A percentile compares a stretch with the other conserved stretches of the same genome.
These are phyloP conservation scores for Rosa rugosa DNA, from an alignment of 306 rosid genomes.

Conservation along the genomic window DNA sequence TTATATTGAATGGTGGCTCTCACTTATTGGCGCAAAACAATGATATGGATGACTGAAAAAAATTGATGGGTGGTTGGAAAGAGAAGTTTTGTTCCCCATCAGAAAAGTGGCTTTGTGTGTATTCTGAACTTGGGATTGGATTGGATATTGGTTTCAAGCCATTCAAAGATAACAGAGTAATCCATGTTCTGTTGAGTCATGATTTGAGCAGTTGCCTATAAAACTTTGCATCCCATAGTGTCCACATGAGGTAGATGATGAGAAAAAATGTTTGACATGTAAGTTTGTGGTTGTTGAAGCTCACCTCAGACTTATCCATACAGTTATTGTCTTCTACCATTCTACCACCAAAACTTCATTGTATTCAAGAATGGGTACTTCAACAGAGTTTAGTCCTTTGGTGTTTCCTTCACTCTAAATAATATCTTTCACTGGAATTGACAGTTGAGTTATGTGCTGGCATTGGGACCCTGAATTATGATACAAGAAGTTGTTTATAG, in stretches of 20 bases:
- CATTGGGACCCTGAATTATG: constrained; percentile 15
- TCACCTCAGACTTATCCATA: constrained; percentile 28
- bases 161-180: constrained; percentile 8
- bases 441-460: constrained; percentile 7
- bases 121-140: not conserved
- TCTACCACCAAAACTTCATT: constrained; percentile 14
- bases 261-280: constrained; percentile 17
- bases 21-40: not conserved
- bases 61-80: constrained; percentile 11
- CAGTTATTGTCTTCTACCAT: constrained; percentile 21
- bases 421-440: not conserved
- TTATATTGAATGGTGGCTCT: not conserved
- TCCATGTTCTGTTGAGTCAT: constrained; percentile 6
- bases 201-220: not conserved
- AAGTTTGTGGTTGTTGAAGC: constrained; percentile 38
- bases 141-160: constrained; percentile 27
- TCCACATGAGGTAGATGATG: constrained; percentile 24
- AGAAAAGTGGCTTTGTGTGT: constrained; percentile 5
- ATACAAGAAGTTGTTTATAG: not conserved
- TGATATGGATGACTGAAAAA: not conserved
- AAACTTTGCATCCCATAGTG: not conserved
- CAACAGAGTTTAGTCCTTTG: not conserved
- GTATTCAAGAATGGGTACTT: not conserved
- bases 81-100: not conserved
- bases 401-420: constrained; percentile 8